Percentiles rank a stretch among this genome's conserved stretches.
Evolutionary conservation across 2,329 filamentous ascomycete genomes (phyloP).

Genomic region (Emericellopsis cladophorae): DNA sequence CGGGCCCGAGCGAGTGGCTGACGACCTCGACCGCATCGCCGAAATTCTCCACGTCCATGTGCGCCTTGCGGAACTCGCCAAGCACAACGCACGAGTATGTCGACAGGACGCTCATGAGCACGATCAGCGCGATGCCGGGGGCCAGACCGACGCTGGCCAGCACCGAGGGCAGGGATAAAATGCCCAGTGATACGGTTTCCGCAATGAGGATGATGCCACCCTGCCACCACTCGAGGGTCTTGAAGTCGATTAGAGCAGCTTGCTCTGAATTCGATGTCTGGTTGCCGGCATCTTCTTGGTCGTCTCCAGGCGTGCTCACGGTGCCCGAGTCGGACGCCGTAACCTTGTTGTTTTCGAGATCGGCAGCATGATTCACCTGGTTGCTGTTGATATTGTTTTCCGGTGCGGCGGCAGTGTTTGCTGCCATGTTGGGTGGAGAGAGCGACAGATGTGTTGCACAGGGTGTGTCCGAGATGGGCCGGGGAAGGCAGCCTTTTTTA

Average conservation of each 20-base stretch:
- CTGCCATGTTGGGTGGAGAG: too few species aligned
- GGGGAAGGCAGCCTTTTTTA: too few species aligned
- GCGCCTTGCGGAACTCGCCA: constrained; percentile 58
- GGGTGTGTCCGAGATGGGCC: too few species aligned
- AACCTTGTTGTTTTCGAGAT: neutral
- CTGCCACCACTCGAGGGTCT: constrained; percentile 24
- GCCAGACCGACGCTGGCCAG: constrained; percentile 60
- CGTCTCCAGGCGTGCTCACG: too few species aligned
- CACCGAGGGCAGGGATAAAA: constrained; percentile 64
- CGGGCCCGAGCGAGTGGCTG: constrained; percentile 19
- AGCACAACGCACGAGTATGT: constrained; percentile 43
- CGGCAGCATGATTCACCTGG: too few species aligned
- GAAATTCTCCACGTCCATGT: constrained; percentile 56
- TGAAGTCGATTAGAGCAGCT: constrained; percentile 17
- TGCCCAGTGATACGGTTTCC: constrained; percentile 31
- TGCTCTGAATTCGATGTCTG: neutral
- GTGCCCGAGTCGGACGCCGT: too few species aligned
- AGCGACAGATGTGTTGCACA: too few species aligned
- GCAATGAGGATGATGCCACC: constrained; percentile 29
- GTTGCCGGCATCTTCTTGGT: too few species aligned
- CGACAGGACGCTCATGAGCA: constrained; percentile 53
- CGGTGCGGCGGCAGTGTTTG: too few species aligned
- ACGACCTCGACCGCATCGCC: constrained; percentile 53
- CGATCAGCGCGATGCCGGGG: constrained; percentile 59
- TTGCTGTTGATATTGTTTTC: too few species aligned